A percentile compares a stretch with the other conserved stretches of the same genome.
Evolutionary conservation across 345 rosid genomes (phyloP).

Genomic region (Populus nigra): DNA sequence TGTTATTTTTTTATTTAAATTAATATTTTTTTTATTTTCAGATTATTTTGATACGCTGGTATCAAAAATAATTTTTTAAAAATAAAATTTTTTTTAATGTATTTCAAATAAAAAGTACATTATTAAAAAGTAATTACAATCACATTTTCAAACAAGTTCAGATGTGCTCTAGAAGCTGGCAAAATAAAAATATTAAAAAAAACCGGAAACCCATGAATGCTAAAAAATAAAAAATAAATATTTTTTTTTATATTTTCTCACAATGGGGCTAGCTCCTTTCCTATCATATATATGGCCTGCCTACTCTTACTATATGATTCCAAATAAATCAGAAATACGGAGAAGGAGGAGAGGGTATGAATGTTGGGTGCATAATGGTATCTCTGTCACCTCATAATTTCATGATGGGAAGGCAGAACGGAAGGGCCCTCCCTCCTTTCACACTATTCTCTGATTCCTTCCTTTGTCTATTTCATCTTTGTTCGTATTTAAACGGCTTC

Average conservation of each 20-base stretch:
- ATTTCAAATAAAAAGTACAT: too few species aligned
- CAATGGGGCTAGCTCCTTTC: neutral
- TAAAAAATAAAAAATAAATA: neutral
- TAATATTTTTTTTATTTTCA: too few species aligned
- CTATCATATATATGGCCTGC: neutral
- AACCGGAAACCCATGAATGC: neutral
- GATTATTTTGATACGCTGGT: too few species aligned
- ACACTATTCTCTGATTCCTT: constrained; percentile 2
- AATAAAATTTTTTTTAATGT: too few species aligned
- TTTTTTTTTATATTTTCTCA: neutral
- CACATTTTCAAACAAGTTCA: too few species aligned
- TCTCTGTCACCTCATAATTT: constrained; percentile 16
- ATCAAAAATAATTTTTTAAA: too few species aligned
- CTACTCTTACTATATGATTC: neutral
- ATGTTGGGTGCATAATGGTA: constrained; percentile 24
- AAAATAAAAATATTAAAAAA: too few species aligned
- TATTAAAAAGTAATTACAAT: too few species aligned
- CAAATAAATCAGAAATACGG: constrained; percentile 3
- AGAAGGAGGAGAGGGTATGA: constrained; percentile 11
- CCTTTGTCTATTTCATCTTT: constrained; percentile 7
- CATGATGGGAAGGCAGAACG: neutral
- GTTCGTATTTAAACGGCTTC: neutral
- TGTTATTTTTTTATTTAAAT: too few species aligned
- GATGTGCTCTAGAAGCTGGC: too few species aligned
- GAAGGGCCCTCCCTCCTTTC: neutral